phyloP scores from a whole-genome alignment of 1,284 basidiomycete species.

The Lignosus rhinocerotis region DNA sequence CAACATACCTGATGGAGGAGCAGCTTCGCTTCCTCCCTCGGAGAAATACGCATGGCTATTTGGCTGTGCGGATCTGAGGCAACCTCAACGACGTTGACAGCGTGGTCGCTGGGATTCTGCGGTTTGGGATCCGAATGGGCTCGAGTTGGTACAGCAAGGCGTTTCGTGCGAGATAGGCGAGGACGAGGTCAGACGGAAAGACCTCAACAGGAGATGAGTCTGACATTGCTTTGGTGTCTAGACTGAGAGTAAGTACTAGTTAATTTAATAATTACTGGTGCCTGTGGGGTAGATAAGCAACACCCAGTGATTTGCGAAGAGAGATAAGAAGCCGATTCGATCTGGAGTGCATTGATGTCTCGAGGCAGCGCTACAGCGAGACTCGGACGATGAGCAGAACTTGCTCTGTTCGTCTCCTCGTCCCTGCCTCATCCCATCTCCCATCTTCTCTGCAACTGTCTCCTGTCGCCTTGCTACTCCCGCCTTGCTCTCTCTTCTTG shows the following conservation, averaged over 20 bases:
- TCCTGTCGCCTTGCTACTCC: slow-evolving; percentile 10
- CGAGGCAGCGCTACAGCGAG: slow-evolving; percentile 16
- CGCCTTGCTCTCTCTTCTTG: slow-evolving; percentile 4
- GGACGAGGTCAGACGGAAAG: not conserved
- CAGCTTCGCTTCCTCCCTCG: slow-evolving; percentile 41
- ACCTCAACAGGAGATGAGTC: not conserved
- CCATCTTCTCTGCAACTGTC: slow-evolving; percentile 7
- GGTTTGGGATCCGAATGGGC: not conserved
- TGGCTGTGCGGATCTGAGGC: not conserved
- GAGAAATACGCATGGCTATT: slow-evolving; percentile 36
- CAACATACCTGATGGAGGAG: slow-evolving; percentile 38
- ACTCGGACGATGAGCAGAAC: slow-evolving; percentile 2
- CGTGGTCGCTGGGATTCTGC: not conserved
- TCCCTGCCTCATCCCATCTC: slow-evolving; percentile 9
- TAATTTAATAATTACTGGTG: too few relatives aligned
- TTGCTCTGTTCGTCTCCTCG: slow-evolving; percentile 17
- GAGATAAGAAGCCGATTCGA: slow-evolving; percentile 17
- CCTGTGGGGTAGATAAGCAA: too few relatives aligned
- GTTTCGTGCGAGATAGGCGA: slow-evolving; percentile 8
- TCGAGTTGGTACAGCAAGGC: not conserved
- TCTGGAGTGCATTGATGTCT: slow-evolving; percentile 10
- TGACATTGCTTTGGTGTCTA: too few relatives aligned
- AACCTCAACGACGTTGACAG: not conserved
- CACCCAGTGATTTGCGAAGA: not conserved
- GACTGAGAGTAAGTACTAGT: too few relatives aligned